Evolutionary conservation across 2,329 filamentous ascomycete genomes (phyloP), one percentile per base, ranked within the genome.

Genomic region (Biscogniauxia sp.): DNA sequence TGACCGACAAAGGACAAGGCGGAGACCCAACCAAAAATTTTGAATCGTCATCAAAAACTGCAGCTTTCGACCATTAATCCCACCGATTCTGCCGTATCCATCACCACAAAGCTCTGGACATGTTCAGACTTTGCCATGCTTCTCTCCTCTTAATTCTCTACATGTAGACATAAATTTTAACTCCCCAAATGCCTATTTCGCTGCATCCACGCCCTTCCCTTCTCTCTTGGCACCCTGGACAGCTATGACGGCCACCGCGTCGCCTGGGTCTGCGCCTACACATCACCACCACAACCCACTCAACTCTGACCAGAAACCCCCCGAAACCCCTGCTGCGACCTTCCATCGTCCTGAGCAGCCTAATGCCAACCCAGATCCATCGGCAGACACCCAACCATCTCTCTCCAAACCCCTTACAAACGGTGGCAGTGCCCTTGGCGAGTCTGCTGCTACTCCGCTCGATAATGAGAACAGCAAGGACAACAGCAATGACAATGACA

Each of bases 171-270:
- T 78, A 77, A 74, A 76, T 85, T 84, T 84, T 73, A 75, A 71
- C 74, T 61, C 74, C 70, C 76, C 84, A 83, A 80, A 88, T 88
- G 85, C 81, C 75, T 78, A 73, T 77, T 78, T 79, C 80, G 78
- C 77, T 74, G 81, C 83, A 80, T 77, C 80, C 76, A 78, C 81
- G 80, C 79, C 78, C 78, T 78, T 74, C 73, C 74, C 72, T 75
- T 76, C 76, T 75, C 75, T 74, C 74, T 68, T 69, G 69, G 68
- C 67, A 75, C 71, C 75, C 74, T 72, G 71, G 73, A 72, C 70
- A 78, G 84, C 78, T 80, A 86, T 86, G 84, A 82, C 80, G 77
- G 79, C 80, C 79, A 84, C 77, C 83, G 84, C 83, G 83, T 85
- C 82, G 77, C 77, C 79, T 77, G 76, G 77, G 72, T 74, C 76